Conservation (phyloP, 345 rosid genomes). For the Citrus australasica region DNA sequence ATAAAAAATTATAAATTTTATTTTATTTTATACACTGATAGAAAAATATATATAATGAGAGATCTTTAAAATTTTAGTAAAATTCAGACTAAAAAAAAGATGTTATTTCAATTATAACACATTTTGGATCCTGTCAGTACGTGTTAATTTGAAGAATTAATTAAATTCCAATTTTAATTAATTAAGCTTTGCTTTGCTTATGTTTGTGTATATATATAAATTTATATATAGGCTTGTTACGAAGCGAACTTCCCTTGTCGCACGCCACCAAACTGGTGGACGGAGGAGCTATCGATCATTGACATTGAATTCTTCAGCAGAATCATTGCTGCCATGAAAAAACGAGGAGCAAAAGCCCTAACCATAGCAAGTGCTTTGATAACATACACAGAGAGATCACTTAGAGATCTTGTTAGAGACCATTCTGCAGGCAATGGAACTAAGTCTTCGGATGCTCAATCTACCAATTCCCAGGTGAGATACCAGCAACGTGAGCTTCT, state of each 20-base stretch:
- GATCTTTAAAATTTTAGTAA: no score
- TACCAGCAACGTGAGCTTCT: conserved; percentile 56
- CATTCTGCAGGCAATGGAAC: conserved; percentile 54
- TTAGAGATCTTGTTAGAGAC: conserved; percentile 80
- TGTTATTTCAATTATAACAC: no score
- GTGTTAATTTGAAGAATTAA: no score
- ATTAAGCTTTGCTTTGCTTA: not conserved
- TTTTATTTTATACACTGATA: no score
- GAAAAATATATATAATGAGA: no score
- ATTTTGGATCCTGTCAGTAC: no score
- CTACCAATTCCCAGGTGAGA: conserved; percentile 33
- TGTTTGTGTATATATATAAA: no score
- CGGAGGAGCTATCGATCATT: conserved; percentile 80
- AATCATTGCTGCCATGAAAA: conserved; percentile 56
- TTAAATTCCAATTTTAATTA: not conserved
- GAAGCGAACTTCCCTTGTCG: conserved; percentile 84
- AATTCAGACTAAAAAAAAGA: no score
- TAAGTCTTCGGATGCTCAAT: conserved; percentile 24
- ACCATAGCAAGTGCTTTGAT: conserved; percentile 58
- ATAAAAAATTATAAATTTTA: no score
- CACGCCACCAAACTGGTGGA: conserved; percentile 95
- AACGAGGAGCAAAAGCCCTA: conserved; percentile 62
- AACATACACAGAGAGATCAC: conserved; percentile 77
- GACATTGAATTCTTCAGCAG: conserved; percentile 49
- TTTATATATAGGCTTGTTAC: conserved; percentile 49